Conservation (phyloP, 371 early-diverging fungal genomes). For the Chytridiales sp. region DNA sequence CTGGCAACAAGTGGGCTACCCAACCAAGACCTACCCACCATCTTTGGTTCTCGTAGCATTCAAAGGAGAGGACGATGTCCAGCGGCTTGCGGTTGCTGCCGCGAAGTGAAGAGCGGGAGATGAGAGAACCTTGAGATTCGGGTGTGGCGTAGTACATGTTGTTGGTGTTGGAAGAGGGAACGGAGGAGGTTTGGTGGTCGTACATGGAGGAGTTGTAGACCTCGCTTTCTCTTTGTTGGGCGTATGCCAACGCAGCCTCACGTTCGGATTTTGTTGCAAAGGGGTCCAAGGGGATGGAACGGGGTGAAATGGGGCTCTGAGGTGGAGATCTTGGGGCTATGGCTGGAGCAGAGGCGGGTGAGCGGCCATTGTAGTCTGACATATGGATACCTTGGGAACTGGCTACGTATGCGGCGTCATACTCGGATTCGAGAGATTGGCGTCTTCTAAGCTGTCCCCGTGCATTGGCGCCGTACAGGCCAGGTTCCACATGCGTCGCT, state of each 20-base stretch:
- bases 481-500: too few relatives aligned
- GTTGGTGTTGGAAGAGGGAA: conserved; percentile 10
- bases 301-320: background rate
- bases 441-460: too few relatives aligned
- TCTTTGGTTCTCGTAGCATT: conserved; percentile 37
- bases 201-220: background rate
- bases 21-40: conserved; percentile 41
- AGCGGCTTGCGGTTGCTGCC: conserved; percentile 22
- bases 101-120: conserved; percentile 25
- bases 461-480: too few relatives aligned
- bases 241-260: too few relatives aligned
- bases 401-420: too few relatives aligned
- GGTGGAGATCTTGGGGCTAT: background rate
- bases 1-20: conserved; percentile 29
- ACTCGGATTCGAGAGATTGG: too few relatives aligned
- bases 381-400: too few relatives aligned
- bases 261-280: conserved; percentile 9
- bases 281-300: background rate
- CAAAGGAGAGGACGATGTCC: conserved; percentile 21
- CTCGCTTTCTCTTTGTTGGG: too few relatives aligned
- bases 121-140: conserved; percentile 9
- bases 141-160: background rate
- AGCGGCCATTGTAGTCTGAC: too few relatives aligned
- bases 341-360: conserved; percentile 1
- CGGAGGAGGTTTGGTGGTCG: conserved; percentile 5